phyloP scores from a whole-genome alignment of 768 basidiomycete species.

The Boletales sp. region DNA sequence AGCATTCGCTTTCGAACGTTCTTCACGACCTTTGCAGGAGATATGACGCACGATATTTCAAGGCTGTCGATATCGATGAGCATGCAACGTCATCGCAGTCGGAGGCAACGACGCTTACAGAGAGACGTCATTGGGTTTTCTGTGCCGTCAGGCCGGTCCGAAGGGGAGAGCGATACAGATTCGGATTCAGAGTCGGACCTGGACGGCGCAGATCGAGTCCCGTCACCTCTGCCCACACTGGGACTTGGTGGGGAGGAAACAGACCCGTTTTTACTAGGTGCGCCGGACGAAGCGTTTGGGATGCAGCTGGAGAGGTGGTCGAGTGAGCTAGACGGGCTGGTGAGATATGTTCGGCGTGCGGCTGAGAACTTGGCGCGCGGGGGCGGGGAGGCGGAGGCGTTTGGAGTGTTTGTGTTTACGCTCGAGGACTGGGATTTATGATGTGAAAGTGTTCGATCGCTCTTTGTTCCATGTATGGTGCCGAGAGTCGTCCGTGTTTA shows the following conservation, averaged over 20 bases:
- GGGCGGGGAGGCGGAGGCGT: constrained; percentile 56
- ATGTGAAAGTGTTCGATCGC: not conserved
- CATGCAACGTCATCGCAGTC: constrained; percentile 59
- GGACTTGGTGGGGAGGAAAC: not conserved
- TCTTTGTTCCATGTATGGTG: too few species aligned
- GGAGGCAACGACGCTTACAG: constrained; percentile 51
- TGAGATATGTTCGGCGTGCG: constrained; percentile 64
- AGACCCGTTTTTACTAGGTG: constrained; percentile 42
- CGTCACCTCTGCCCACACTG: too few species aligned
- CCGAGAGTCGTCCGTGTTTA: too few species aligned
- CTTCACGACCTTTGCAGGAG: constrained; percentile 58
- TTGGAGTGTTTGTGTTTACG: constrained; percentile 70
- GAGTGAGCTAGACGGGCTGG: constrained; percentile 64
- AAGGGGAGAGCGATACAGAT: constrained; percentile 34
- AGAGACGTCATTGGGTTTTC: constrained; percentile 64
- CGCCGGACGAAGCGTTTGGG: constrained; percentile 45
- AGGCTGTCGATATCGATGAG: constrained; percentile 41
- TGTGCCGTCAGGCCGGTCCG: constrained; percentile 20
- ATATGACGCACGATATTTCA: constrained; percentile 55
- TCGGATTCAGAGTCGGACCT: constrained; percentile 9
- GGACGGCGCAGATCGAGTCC: constrained; percentile 8
- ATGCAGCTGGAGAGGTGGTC: constrained; percentile 60
- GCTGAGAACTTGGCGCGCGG: constrained; percentile 68
- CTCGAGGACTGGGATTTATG: constrained; percentile 73
- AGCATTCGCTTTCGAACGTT: constrained; percentile 64